Evolutionary conservation across 148 eudicot genomes (phyloP), one percentile per base, ranked within the genome.

Genomic region (Fagopyrum homotropicum): DNA sequence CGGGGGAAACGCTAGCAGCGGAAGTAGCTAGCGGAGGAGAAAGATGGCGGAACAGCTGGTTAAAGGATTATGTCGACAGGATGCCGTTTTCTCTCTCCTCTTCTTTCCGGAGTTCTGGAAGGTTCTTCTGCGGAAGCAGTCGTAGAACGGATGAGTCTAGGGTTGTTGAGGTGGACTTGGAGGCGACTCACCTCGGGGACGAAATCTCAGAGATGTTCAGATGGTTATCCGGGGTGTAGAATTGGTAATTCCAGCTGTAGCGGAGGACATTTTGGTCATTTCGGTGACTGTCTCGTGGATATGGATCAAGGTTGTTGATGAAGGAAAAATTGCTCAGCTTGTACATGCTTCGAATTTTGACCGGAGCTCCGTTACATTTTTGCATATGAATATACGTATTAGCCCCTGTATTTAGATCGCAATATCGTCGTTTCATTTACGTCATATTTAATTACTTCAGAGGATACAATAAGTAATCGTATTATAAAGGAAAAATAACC

Each of bases 31-130:
- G 60, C 78, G 80, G 84, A 73, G 77, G 87, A 47, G 73, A 81
- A 75, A 55, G 74, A 73, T 22, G 80, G 73, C 75, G 83, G 74
- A 4, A 81, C 78, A 69, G 49, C 76, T 94, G 97, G 96, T 64
- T 91, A 55, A 90, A 87, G 75, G 98, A 94, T 0, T 93, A 88
- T 66, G 75, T 91, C 1, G 92, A 87, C 57, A 77, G 92, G 19
- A 45, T 87, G 48, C 72, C 91, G 4, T 68, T 79, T 64, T 88
- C 96, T 4, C 35, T 88, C 17, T 86, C 83, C 2, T 72, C 84
- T 22, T 94, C 98, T 64, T 85, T 90, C 46, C 84, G 98, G 45
- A 74, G 86, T 69, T 94, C 98, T 7, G 97, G 93, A 2, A 86
- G 97, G 79, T 83, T 85, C 40, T 89, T 90, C 76, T 77, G 82